These are phyloP conservation scores for Trichoderma pleuroti DNA, from an alignment of 2,329 filamentous ascomycete genomes.

Conservation along the genomic window DNA sequence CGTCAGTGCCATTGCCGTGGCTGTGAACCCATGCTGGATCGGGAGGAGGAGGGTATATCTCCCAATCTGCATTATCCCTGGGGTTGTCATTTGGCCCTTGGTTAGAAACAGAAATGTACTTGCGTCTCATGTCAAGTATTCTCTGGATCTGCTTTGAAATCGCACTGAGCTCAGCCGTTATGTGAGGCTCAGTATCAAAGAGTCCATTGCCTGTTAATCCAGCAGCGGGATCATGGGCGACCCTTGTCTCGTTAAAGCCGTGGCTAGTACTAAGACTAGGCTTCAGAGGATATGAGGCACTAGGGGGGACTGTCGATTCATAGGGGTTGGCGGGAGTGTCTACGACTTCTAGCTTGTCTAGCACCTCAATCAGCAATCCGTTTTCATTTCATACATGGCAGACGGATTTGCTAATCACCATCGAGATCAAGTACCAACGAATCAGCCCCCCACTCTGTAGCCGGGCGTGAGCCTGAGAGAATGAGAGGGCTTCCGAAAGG, in stretches of 20 bases:
- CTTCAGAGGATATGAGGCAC: not conserved
- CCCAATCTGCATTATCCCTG: not conserved
- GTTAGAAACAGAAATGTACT: slow-evolving; percentile 81
- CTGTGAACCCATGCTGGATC: slow-evolving; percentile 73
- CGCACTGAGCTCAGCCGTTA: slow-evolving; percentile 76
- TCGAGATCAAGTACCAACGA: slow-evolving; percentile 33
- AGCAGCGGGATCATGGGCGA: slow-evolving; percentile 45
- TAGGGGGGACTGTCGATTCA: slow-evolving; percentile 1
- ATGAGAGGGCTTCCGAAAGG: slow-evolving; percentile 48
- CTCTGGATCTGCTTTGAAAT: slow-evolving; percentile 91
- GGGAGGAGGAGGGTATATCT: slow-evolving; percentile 52
- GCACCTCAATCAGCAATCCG: slow-evolving; percentile 8
- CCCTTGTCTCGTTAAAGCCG: slow-evolving; percentile 9
- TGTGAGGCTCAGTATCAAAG: slow-evolving; percentile 69
- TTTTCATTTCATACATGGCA: not conserved
- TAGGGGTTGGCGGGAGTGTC: slow-evolving; percentile 1
- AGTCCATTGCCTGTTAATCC: slow-evolving; percentile 64
- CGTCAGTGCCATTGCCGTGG: slow-evolving; percentile 21
- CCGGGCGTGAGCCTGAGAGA: slow-evolving; percentile 33
- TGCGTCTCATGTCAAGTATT: slow-evolving; percentile 81
- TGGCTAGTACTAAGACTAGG: slow-evolving; percentile 40
- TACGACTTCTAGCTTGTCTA: slow-evolving; percentile 20
- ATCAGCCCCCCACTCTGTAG: slow-evolving; percentile 37
- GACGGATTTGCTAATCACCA: slow-evolving; percentile 23
- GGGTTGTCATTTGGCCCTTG: slow-evolving; percentile 50